These are phyloP conservation scores for Phytophthora foliorum DNA, from an alignment of 352 stramenopile genomes.

Conservation along the genomic window DNA sequence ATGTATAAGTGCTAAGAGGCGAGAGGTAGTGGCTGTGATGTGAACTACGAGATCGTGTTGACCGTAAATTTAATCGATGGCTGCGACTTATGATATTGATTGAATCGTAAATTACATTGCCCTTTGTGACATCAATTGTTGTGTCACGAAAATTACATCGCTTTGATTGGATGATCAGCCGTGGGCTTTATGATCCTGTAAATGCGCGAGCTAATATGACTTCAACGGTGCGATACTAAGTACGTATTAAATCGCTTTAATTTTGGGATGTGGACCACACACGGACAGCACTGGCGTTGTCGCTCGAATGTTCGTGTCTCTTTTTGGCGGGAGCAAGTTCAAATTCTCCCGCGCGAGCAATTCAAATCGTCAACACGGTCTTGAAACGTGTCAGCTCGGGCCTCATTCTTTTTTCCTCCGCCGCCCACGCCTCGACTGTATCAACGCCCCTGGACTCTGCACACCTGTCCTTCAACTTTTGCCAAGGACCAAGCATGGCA, in stretches of 20 bases:
- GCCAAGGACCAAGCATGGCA: slow-evolving; percentile 29
- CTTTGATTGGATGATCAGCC: not conserved
- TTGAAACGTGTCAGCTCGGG: too few species aligned
- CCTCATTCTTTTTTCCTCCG: not conserved
- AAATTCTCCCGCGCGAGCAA: slow-evolving; percentile 27
- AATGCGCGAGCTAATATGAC: slow-evolving; percentile 2
- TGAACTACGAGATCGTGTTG: too few species aligned
- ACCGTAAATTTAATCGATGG: too few species aligned
- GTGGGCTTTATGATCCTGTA: slow-evolving; percentile 3
- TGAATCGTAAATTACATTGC: not conserved
- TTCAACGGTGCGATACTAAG: slow-evolving; percentile 2
- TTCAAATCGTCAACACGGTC: not conserved
- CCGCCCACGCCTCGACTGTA: slow-evolving; percentile 1
- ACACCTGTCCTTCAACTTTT: slow-evolving; percentile 10
- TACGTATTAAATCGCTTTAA: too few species aligned
- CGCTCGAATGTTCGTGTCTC: slow-evolving; percentile 20
- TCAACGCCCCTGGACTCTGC: slow-evolving; percentile 20
- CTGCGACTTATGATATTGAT: slow-evolving; percentile 1
- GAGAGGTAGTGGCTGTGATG: not conserved
- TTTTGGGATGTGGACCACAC: not conserved
- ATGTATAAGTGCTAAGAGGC: not conserved
- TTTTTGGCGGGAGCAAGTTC: slow-evolving; percentile 49
- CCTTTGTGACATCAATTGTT: not conserved
- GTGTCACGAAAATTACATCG: not conserved
- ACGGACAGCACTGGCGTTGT: not conserved